A percentile compares a stretch with the other conserved stretches of the same genome.
Conservation (phyloP, 176 grass and related monocot species). For the Tillandsia leiboldiana region DNA sequence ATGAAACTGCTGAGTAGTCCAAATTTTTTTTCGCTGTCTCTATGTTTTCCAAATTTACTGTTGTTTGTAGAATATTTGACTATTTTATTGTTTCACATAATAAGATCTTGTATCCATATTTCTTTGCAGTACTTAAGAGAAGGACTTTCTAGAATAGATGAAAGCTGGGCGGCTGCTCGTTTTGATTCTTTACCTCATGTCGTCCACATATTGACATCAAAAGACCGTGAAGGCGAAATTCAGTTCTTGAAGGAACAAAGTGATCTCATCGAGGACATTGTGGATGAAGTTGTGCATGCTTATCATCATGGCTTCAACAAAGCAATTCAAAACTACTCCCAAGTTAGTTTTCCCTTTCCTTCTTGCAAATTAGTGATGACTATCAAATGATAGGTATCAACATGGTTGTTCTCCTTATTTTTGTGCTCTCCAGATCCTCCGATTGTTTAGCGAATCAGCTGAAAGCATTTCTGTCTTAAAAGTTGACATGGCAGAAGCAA, state of each 20-base stretch:
- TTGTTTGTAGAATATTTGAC: not conserved
- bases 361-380: not conserved
- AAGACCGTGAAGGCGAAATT: slow-evolving; percentile 84
- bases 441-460: slow-evolving; percentile 79
- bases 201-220: slow-evolving; percentile 86
- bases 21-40: too few species aligned
- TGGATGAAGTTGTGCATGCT: slow-evolving; percentile 89
- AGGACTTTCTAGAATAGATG: slow-evolving; percentile 79
- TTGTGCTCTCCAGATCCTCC: slow-evolving; percentile 48
- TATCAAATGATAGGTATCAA: slow-evolving; percentile 16
- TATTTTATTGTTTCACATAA: not conserved
- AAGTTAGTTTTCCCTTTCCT: slow-evolving; percentile 31
- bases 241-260: slow-evolving; percentile 96
- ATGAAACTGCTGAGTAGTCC: not conserved
- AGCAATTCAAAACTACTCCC: slow-evolving; percentile 95
- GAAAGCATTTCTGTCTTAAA: slow-evolving; percentile 88
- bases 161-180: slow-evolving; percentile 73
- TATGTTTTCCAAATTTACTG: not conserved
- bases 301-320: slow-evolving; percentile 99
- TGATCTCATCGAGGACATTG: slow-evolving; percentile 80
- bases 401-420: not conserved
- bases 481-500: slow-evolving; percentile 77
- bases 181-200: slow-evolving; percentile 97
- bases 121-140: slow-evolving; percentile 65
- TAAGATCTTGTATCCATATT: not conserved